These are phyloP conservation scores for Pichia sporocuriosa DNA, from an alignment of 805 yeast species.

Conservation along the genomic window DNA sequence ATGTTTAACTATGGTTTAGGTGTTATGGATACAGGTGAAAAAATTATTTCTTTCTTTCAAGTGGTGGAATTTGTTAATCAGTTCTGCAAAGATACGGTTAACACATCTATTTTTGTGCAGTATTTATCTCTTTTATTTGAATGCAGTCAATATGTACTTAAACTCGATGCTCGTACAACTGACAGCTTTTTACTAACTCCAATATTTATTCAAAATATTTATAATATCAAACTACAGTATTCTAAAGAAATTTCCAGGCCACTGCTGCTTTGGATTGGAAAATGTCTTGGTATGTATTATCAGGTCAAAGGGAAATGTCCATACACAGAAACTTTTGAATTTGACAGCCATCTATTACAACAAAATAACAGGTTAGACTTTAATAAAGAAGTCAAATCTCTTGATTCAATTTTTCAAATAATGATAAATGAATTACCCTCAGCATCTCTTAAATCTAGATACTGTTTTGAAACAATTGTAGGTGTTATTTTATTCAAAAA, in stretches of 20 bases:
- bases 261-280: conserved; percentile 29
- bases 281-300: conserved; percentile 27
- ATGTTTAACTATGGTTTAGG: conserved; percentile 1
- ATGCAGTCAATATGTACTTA: background rate
- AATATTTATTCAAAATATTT: conserved; percentile 16
- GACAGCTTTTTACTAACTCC: too few relatives aligned
- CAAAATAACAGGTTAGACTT: conserved; percentile 15
- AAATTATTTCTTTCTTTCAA: background rate
- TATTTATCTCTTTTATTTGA: conserved; percentile 6
- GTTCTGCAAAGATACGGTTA: background rate
- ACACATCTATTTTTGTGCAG: background rate
- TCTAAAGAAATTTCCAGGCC: conserved; percentile 7
- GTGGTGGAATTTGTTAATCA: background rate
- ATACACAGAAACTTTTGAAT: conserved; percentile 16
- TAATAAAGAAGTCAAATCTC: conserved; percentile 14
- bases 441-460: conserved; percentile 17
- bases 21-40: background rate
- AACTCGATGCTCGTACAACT: too few relatives aligned
- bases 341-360: conserved; percentile 12
- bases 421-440: conserved; percentile 19
- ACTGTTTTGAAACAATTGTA: conserved; percentile 33
- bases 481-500: conserved; percentile 34
- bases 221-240: conserved; percentile 14
- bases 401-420: conserved; percentile 26
- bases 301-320: conserved; percentile 21